phyloP scores from a whole-genome alignment of 805 yeast genomes.

The Monosporozyma solicola region DNA sequence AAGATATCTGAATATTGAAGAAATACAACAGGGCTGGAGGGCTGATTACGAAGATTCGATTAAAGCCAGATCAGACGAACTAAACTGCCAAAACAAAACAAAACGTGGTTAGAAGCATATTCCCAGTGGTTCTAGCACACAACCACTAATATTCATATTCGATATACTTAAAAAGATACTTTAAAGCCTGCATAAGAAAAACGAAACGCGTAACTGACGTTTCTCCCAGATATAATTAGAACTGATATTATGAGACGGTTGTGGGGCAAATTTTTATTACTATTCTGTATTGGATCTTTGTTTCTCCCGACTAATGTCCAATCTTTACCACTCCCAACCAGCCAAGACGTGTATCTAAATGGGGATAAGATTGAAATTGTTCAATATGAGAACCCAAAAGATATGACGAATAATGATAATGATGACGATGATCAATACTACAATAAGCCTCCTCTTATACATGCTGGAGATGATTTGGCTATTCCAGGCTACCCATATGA shows the following conservation, averaged over 20 bases:
- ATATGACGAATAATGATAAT: not conserved
- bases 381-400: not conserved
- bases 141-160: not conserved
- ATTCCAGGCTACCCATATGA: not conserved
- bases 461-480: not conserved
- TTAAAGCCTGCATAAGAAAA: not conserved
- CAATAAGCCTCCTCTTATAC: not conserved
- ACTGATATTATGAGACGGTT: not conserved
- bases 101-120: not conserved
- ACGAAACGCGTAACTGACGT: not conserved
- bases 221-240: not conserved
- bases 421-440: not conserved
- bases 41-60: too few species aligned
- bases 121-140: not conserved
- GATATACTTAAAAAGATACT: not conserved
- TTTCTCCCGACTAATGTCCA: not conserved
- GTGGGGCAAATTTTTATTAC: not conserved
- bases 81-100: not conserved
- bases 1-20: not conserved
- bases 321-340: not conserved
- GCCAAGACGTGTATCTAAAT: not conserved
- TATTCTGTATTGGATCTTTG: not conserved
- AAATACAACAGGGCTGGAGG: not conserved
- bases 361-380: conserved; percentile 1
- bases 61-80: not conserved